These are phyloP conservation scores for Mycogone perniciosa DNA, from an alignment of 2,329 filamentous ascomycete species.

Conservation along the genomic window DNA sequence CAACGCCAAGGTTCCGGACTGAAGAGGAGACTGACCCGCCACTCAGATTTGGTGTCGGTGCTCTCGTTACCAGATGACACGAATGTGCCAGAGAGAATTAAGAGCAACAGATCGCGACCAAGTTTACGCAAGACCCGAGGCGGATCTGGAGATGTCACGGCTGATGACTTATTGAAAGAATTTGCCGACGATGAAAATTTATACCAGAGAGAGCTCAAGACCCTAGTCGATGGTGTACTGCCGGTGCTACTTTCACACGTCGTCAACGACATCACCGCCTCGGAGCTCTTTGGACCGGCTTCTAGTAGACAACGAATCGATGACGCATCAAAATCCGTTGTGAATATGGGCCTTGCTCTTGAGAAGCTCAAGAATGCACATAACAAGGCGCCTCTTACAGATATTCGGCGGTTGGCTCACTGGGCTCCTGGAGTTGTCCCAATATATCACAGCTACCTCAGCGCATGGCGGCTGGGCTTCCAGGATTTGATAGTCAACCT, in stretches of 20 bases:
- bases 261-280: constrained; percentile 60
- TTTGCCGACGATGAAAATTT: constrained; percentile 77
- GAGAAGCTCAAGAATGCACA: constrained; percentile 79
- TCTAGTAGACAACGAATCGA: constrained; percentile 47
- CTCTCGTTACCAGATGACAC: constrained; percentile 64
- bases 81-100: constrained; percentile 51
- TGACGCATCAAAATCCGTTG: constrained; percentile 73
- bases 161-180: constrained; percentile 71
- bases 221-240: constrained; percentile 89
- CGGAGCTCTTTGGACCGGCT: constrained; percentile 60
- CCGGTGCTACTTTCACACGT: constrained; percentile 85
- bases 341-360: constrained; percentile 86
- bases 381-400: constrained; percentile 68
- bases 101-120: constrained; percentile 67
- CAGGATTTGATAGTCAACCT: constrained; percentile 92
- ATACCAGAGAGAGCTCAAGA: constrained; percentile 86
- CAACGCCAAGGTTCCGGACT: constrained; percentile 47
- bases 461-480: constrained; percentile 87
- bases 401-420: constrained; percentile 63
- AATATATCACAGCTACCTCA: constrained; percentile 79
- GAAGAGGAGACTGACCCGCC: constrained; percentile 76
- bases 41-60: constrained; percentile 90
- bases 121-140: constrained; percentile 71
- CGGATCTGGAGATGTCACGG: constrained; percentile 59
- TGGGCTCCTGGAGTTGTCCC: constrained; percentile 77